Base-by-base conservation (phyloP, 1,284 basidiomycete genomes). In the Termitomyces sp. region DNA sequence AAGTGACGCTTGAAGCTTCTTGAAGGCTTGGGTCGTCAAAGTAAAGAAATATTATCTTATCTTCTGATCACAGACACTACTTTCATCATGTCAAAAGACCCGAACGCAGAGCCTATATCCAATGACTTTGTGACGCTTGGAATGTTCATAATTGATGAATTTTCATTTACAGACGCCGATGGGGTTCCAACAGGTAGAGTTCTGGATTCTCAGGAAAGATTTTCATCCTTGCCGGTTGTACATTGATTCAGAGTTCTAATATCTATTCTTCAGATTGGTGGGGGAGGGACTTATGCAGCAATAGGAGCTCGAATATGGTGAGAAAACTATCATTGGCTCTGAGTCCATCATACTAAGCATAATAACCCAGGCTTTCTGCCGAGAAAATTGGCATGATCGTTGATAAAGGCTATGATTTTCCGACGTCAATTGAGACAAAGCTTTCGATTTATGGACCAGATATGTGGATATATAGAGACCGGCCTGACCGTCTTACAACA, bases 121-220 rank as follows among this genome's bases (percentile, higher is more conserved):
- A 45, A 38, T 36, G 61, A 63, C 42, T 83, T 90, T 55, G 80
- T 80, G 15, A 83, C 85, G 40, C 70, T 90, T 21, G 93, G 92
- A n/a, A 86, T 93, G 84, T 93, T 94, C 72, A 94, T 95, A 61
- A 83, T 95, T 59, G 93, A 95, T 68, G 81, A 89, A 58, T 88
- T 93, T 64, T 75, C 79, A 19, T 88, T 82, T 64, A 65, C 72
- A 34, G 83, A 87, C 62, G 74, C 76, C 31, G 64, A 78, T 21
- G 87, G 85, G 12, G 70, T 73, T 1, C 75, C 77, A 0, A 81
- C 72, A 30, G 79, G 69, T 38, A 72, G 67, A 68, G 72, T 66
- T 28, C 60, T 76, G 30, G 66, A 74, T 15, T 69, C 81, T 24
- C 82, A 86, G 79, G 84, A 68, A 73, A 71, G 73, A 54, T 54